phyloP scores from a whole-genome alignment of 495 filamentous ascomycete genomes.

The Trichoderma reesei region DNA sequence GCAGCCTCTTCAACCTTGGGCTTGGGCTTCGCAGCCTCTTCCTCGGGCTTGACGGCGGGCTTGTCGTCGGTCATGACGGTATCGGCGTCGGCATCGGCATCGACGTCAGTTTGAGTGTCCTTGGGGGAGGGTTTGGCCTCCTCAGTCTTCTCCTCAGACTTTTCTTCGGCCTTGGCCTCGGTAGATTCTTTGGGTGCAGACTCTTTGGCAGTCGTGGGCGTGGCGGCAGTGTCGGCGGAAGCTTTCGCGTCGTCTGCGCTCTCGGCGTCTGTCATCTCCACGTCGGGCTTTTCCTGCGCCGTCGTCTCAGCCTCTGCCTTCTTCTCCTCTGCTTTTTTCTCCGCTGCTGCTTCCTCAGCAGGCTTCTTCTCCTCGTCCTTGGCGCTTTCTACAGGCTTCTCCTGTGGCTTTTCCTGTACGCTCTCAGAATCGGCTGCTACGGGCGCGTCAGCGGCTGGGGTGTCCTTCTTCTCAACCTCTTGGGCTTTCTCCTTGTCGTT shows the following conservation, averaged over 20 bases:
- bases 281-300: background rate
- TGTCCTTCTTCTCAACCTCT: background rate
- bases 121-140: background rate
- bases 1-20: slow-evolving; percentile 15
- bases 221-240: too few species aligned
- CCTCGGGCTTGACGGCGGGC: slow-evolving; percentile 18
- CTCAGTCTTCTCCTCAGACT: background rate
- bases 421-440: background rate
- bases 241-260: background rate
- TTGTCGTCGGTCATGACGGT: slow-evolving; percentile 13
- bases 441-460: background rate
- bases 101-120: background rate
- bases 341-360: background rate
- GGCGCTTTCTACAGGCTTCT: background rate
- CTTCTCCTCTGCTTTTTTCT: too few species aligned
- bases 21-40: slow-evolving; percentile 13
- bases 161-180: background rate
- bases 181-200: background rate
- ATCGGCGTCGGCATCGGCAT: slow-evolving; percentile 6
- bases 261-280: background rate
- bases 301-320: background rate
- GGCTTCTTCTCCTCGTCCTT: slow-evolving; percentile 6
- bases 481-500: too few species aligned
- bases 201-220: background rate
- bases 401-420: too few species aligned